Percentiles rank a stretch among this genome's conserved stretches.
Evolutionary conservation across 371 early-diverging fungal species (phyloP).

Genomic region (Apophysomyces elegans): DNA sequence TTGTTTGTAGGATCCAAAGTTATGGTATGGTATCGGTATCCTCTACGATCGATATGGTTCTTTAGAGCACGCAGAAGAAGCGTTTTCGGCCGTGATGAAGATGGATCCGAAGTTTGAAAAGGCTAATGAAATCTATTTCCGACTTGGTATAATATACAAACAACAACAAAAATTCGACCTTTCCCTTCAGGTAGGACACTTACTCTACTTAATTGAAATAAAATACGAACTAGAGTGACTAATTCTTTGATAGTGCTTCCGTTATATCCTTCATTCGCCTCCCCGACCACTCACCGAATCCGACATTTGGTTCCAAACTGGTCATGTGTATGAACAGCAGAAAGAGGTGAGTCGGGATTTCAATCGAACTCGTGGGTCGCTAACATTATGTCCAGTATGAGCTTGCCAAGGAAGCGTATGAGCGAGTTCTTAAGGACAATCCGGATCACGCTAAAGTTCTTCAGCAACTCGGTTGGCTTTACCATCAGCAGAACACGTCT

Average conservation of each 20-base stretch:
- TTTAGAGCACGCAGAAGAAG: constrained; percentile 94
- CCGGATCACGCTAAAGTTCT: constrained; percentile 93
- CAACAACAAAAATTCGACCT: constrained; percentile 86
- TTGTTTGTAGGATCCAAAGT: constrained; percentile 78
- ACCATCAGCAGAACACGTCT: constrained; percentile 76
- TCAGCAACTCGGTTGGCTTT: constrained; percentile 94
- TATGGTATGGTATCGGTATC: constrained; percentile 98
- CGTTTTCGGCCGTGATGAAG: constrained; percentile 84
- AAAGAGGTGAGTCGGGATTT: constrained; percentile 65
- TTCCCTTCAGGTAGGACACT: constrained; percentile 67
- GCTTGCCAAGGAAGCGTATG: constrained; percentile 88
- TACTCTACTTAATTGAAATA: neutral
- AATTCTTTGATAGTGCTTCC: constrained; percentile 70
- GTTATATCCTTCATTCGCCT: constrained; percentile 82
- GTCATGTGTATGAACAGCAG: constrained; percentile 90
- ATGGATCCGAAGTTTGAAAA: constrained; percentile 90
- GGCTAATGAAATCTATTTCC: constrained; percentile 94
- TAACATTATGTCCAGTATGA: constrained; percentile 50
- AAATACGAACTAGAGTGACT: neutral
- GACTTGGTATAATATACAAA: constrained; percentile 95
- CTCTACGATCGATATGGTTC: constrained; percentile 94
- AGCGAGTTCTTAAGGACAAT: constrained; percentile 84
- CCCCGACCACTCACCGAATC: constrained; percentile 89
- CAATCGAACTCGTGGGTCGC: neutral
- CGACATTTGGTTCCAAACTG: constrained; percentile 97